Percentiles rank a stretch among this genome's conserved stretches.
phyloP scores from a whole-genome alignment of 148 eudicot species.

The Polygonum aviculare region DNA sequence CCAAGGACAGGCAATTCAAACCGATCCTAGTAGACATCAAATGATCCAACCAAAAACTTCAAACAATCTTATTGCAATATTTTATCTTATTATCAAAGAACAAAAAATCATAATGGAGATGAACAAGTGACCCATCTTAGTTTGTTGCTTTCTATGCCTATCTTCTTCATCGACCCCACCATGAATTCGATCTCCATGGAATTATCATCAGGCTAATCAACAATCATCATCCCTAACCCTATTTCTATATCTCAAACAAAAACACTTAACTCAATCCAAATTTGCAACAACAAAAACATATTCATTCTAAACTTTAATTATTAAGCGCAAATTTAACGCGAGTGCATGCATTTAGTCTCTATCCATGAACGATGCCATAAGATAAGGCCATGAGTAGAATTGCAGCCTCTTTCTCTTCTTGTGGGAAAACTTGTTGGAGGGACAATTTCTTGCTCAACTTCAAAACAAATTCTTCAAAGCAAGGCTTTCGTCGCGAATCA shows the following conservation, averaged over 20 bases:
- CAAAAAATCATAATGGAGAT: conserved; percentile 4
- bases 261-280: neutral
- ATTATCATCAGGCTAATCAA: neutral
- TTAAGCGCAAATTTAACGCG: neutral
- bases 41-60: conserved; percentile 1
- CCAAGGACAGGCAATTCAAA: neutral
- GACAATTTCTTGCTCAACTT: conserved; percentile 45
- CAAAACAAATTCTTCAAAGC: conserved; percentile 49
- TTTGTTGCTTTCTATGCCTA: neutral
- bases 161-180: neutral
- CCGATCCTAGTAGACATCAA: conserved; percentile 1
- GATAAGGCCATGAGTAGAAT: conserved; percentile 76
- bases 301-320: neutral
- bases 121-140: conserved; percentile 7
- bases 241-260: conserved; percentile 2
- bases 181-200: neutral
- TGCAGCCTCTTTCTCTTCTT: conserved; percentile 72
- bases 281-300: neutral
- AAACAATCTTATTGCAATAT: conserved; percentile 1
- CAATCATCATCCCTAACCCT: neutral
- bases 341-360: neutral
- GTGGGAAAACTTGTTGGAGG: conserved; percentile 43
- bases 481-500: neutral
- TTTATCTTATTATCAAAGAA: neutral
- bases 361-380: conserved; percentile 48